Evolutionary conservation across 306 rosid genomes (phyloP).

Genomic region (Astragalus glycyphyllos): DNA sequence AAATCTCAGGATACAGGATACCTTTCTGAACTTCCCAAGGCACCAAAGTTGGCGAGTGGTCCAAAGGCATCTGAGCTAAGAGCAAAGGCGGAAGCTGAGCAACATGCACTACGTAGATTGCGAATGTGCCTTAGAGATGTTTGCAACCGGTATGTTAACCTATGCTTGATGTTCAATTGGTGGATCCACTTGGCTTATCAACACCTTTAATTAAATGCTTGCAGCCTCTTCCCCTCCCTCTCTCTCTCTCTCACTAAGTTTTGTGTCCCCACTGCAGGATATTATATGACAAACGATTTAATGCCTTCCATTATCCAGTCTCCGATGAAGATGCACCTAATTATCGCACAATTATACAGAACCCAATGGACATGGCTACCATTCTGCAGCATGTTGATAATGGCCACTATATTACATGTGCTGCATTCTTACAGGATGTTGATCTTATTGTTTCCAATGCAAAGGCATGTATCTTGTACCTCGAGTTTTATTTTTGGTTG

Average conservation of each 20-base stretch:
- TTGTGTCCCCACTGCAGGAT: slow-evolving; percentile 60
- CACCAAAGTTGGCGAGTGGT: slow-evolving; percentile 83
- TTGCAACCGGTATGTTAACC: slow-evolving; percentile 82
- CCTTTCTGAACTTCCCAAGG: slow-evolving; percentile 89
- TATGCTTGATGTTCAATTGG: slow-evolving; percentile 11
- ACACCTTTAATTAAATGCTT: slow-evolving; percentile 11
- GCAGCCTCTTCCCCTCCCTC: background rate
- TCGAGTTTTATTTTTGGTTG: background rate
- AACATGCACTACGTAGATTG: slow-evolving; percentile 94
- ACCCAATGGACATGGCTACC: slow-evolving; percentile 92
- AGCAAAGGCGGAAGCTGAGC: slow-evolving; percentile 95
- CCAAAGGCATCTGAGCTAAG: slow-evolving; percentile 90
- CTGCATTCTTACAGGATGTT: slow-evolving; percentile 81
- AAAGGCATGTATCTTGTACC: slow-evolving; percentile 59
- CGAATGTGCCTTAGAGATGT: slow-evolving; percentile 99
- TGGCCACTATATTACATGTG: slow-evolving; percentile 77
- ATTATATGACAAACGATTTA: slow-evolving; percentile 91
- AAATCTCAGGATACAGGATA: slow-evolving; percentile 54
- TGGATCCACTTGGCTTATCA: slow-evolving; percentile 19
- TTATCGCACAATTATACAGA: slow-evolving; percentile 87
- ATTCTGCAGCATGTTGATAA: slow-evolving; percentile 90
- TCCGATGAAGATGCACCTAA: slow-evolving; percentile 97
- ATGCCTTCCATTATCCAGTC: slow-evolving; percentile 93
- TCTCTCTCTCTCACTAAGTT: background rate
- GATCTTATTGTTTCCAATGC: slow-evolving; percentile 95